Conservation (phyloP, 2,329 filamentous ascomycete species). For the Sclerotinia trifoliorum region DNA sequence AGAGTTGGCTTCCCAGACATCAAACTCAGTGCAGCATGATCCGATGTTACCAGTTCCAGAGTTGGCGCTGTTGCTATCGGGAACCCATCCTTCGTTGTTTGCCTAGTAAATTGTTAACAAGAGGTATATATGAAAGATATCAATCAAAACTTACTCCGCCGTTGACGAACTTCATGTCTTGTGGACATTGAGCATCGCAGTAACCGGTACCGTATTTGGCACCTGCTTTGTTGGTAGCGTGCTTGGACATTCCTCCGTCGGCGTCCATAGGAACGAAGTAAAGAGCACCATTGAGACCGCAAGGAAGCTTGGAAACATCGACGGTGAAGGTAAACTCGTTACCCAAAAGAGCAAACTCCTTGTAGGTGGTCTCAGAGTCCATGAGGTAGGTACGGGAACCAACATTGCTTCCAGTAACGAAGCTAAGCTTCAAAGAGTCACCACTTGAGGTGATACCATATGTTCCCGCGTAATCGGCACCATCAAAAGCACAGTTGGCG, state of each 20-base stretch:
- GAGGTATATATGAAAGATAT: conserved; percentile 9
- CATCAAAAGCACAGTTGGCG: conserved; percentile 55
- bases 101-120: conserved; percentile 33
- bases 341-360: conserved; percentile 56
- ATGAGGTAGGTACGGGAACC: conserved; percentile 48
- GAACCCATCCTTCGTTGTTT: conserved; percentile 53
- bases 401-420: conserved; percentile 33
- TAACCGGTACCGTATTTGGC: conserved; percentile 43
- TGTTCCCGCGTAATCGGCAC: conserved; percentile 47
- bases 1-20: conserved; percentile 62
- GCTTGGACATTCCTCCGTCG: conserved; percentile 55
- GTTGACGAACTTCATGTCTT: conserved; percentile 49
- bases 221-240: conserved; percentile 51
- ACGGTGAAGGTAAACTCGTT: conserved; percentile 60
- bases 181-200: conserved; percentile 29
- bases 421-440: conserved; percentile 40
- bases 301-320: conserved; percentile 64
- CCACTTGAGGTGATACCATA: conserved; percentile 44
- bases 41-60: conserved; percentile 51
- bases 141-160: conserved; percentile 43
- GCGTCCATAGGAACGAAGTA: conserved; percentile 64
- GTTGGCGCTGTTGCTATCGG: conserved; percentile 50
- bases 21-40: conserved; percentile 65
- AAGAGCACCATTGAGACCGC: conserved; percentile 69
- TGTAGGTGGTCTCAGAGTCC: conserved; percentile 50